Base-by-base conservation (phyloP, 257 asterid species). In the Solanum stenotomum region DNA sequence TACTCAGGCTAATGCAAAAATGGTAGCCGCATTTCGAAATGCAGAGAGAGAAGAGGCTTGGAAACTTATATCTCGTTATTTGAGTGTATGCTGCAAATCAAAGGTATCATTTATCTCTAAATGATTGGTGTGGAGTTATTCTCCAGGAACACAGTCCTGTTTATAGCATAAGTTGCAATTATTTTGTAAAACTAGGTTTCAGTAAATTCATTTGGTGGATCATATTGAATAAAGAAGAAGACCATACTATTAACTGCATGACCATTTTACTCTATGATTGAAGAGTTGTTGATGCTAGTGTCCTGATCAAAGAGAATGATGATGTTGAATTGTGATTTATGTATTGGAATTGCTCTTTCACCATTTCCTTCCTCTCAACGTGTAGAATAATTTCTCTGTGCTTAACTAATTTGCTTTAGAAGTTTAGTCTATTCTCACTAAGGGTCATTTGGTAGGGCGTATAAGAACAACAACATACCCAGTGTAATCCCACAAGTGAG, bases 1-100 rank as follows among this genome's bases (percentile, higher is more conserved):
- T 86, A 92, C 93, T 88, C 94, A 87, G 90, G 99, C 98, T 67
- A 94, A 91, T 93, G 91, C 95, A 27, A 93, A 86, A 88, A 92
- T 84, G 87, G 93, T 94, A 46, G 89, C 91, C 65, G 95, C 95
- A 78, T 95, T 92, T 89, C 92, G 98, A 81, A 89, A 88, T 35
- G 92, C 89, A 90, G 98, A 96, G 93, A 87, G 94, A 87, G 93
- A 92, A 89, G 90, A 88, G 91, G 90, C 89, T 13, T 78, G 52
- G 88, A 94, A 94, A 86, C 91, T 94, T 88, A 88, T 96, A 78
- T 72, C 90, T 22, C 84, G 76, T 88, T 96, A 92, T 90, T 82
- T 92, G 90, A 90, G 81, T 56, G 87, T 88, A 85, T 96, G 99
- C 93, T 85, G 46, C 89, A 90, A 88, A 90, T 91, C 96, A 27